Evolutionary conservation across 2,329 filamentous ascomycete genomes (phyloP).

Genomic region (Nannizziopsis barbatae): DNA sequence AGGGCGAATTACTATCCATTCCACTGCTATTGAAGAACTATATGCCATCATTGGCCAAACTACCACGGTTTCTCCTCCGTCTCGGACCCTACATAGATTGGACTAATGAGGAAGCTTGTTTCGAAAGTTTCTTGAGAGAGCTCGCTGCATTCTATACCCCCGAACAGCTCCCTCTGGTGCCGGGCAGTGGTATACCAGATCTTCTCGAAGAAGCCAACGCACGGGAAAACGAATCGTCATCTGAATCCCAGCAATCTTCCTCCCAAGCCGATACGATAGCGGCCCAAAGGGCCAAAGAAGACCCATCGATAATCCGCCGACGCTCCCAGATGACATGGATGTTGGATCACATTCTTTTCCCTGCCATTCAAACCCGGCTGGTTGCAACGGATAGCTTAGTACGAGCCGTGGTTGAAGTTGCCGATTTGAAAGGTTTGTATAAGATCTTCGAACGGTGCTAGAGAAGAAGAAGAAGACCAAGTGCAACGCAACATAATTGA

Average conservation of each 20-base stretch:
- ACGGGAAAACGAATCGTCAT: slow-evolving; percentile 8
- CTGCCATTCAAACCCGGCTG: slow-evolving; percentile 70
- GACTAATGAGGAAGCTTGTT: slow-evolving; percentile 73
- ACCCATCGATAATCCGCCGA: slow-evolving; percentile 35
- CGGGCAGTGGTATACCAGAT: background rate
- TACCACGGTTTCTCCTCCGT: slow-evolving; percentile 76
- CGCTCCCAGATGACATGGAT: slow-evolving; percentile 60
- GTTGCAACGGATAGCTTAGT: slow-evolving; percentile 71
- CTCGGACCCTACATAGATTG: slow-evolving; percentile 84
- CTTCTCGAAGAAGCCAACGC: slow-evolving; percentile 17
- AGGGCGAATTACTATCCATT: slow-evolving; percentile 65
- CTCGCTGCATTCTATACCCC: slow-evolving; percentile 84
- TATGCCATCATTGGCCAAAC: slow-evolving; percentile 69
- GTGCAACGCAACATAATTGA: no score
- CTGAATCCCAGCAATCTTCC: background rate
- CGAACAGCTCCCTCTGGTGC: slow-evolving; percentile 55
- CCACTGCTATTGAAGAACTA: slow-evolving; percentile 85
- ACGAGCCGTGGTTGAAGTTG: slow-evolving; percentile 71
- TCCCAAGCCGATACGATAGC: slow-evolving; percentile 16
- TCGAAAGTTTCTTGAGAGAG: slow-evolving; percentile 73
- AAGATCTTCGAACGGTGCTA: slow-evolving; percentile 88
- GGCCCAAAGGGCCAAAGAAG: slow-evolving; percentile 41
- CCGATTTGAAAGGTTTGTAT: slow-evolving; percentile 85
- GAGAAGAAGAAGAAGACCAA: background rate
- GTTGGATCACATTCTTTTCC: slow-evolving; percentile 80